Base-by-base conservation (phyloP, 1,139 yeast genomes). In the Yamadazyma atlantica region DNA sequence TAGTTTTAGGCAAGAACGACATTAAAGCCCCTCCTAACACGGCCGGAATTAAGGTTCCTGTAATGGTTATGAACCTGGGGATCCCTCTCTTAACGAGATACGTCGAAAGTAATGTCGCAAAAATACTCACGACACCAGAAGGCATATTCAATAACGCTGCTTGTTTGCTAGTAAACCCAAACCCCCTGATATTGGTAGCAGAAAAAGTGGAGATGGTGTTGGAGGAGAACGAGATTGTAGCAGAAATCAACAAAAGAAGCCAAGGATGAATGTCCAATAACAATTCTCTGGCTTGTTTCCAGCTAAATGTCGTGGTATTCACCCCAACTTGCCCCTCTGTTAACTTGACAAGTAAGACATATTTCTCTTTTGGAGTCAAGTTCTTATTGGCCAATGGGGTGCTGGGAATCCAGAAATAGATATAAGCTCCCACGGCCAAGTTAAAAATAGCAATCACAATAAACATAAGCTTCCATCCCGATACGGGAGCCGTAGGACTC, bases 241-340 rank as follows among this genome's bases (percentile, higher is more conserved):
- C 46, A 42, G 63, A 60, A 39, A 64, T 68, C 3, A 57, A 44
- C 33, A 57, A 57, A 41, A 70, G 65, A 15, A 71, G 50, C 75
- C 77, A 74, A 2, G 77, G 58, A 27, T 73, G 57, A 6, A 74
- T 73, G 45, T 75, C 80, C 37, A 51, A 62, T 3, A 73, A 34
- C 1, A 73, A 64, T 49, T 75, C 80, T n/a, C 54, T 41, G n/a
- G 65, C 59, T 43, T 75, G 80, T 26, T 60, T 46, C 41, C 50
- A 60, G 44, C 69, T 73, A 51, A 74, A 65, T 14, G 46, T 48
- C 39, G 67, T 71, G 41, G 68, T 73, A 42, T 70, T 75, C 36
- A 74, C 70, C 2, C 78, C 54, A 8, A 72, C 47, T 39, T 61
- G 62, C 8, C 34, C 44, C 28, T 41, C 40, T 3, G 43, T 29